Evolutionary conservation across 768 basidiomycete genomes (phyloP).

Genomic region (Auricularia cornea): DNA sequence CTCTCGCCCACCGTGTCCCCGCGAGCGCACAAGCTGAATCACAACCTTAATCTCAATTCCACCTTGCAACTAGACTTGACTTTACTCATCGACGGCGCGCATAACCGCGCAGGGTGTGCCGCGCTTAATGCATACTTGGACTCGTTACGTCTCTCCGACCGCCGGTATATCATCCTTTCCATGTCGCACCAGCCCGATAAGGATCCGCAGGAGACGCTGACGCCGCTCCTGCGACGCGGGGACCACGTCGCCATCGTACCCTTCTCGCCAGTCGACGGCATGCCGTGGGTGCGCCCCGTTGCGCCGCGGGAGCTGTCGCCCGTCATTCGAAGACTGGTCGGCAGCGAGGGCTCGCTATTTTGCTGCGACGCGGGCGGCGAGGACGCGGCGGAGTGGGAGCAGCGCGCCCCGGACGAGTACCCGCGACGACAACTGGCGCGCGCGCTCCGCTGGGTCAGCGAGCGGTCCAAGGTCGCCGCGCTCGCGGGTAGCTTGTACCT

Average conservation of each 20-base stretch:
- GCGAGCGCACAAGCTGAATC: slow-evolving; percentile 23
- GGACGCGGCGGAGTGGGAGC: slow-evolving; percentile 20
- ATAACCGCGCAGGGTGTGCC: slow-evolving; percentile 73
- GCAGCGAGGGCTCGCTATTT: slow-evolving; percentile 32
- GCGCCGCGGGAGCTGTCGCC: slow-evolving; percentile 38
- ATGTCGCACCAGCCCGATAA: slow-evolving; percentile 87
- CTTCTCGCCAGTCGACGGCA: slow-evolving; percentile 75
- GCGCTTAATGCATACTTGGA: slow-evolving; percentile 61
- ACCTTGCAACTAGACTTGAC: slow-evolving; percentile 17
- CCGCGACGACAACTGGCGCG: slow-evolving; percentile 27
- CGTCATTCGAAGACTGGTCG: slow-evolving; percentile 34
- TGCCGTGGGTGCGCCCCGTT: slow-evolving; percentile 87
- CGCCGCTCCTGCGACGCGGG: slow-evolving; percentile 48
- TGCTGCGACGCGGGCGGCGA: slow-evolving; percentile 19
- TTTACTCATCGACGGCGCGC: slow-evolving; percentile 86
- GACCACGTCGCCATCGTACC: slow-evolving; percentile 44
- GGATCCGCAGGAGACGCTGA: slow-evolving; percentile 60
- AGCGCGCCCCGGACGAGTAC: not conserved
- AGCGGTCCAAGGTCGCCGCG: slow-evolving; percentile 24
- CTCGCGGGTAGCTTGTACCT: slow-evolving; percentile 91
- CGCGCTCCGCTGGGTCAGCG: slow-evolving; percentile 41
- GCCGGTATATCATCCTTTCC: slow-evolving; percentile 64
- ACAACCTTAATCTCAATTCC: slow-evolving; percentile 6
- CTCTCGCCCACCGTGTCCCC: slow-evolving; percentile 73
- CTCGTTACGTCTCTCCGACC: slow-evolving; percentile 26